These are phyloP conservation scores for Stagonosporopsis rhizophila DNA, from an alignment of 2,329 filamentous ascomycete genomes.

Conservation along the genomic window DNA sequence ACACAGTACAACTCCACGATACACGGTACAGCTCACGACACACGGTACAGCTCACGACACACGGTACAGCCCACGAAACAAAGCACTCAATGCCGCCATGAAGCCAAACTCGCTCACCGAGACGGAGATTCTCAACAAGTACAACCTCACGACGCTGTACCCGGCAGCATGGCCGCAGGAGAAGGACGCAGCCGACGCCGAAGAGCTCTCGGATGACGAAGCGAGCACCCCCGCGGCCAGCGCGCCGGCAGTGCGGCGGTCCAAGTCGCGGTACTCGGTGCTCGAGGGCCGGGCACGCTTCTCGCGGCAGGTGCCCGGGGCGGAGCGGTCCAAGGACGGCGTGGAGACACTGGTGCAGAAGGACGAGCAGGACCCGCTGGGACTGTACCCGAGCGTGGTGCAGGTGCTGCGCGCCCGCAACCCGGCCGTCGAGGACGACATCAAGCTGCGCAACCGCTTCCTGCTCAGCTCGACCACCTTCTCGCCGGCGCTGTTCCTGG, in stretches of 20 bases:
- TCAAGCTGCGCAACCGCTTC: slow-evolving; percentile 84
- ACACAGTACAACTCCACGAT: too few relatives aligned
- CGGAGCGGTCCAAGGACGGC: slow-evolving; percentile 71
- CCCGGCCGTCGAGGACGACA: slow-evolving; percentile 83
- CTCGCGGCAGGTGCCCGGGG: slow-evolving; percentile 71
- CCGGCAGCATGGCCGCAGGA: slow-evolving; percentile 87
- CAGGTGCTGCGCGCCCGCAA: slow-evolving; percentile 78
- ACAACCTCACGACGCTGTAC: slow-evolving; percentile 79
- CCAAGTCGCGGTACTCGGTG: slow-evolving; percentile 83
- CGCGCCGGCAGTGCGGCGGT: slow-evolving; percentile 55
- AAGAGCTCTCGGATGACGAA: slow-evolving; percentile 62
- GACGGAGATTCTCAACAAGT: slow-evolving; percentile 83
- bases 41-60: too few relatives aligned
- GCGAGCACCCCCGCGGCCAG: slow-evolving; percentile 20
- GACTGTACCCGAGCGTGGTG: slow-evolving; percentile 86
- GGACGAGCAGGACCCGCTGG: slow-evolving; percentile 91
- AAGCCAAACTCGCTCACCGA: slow-evolving; percentile 59
- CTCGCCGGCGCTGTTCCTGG: slow-evolving; percentile 88
- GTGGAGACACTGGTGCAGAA: slow-evolving; percentile 82
- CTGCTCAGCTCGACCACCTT: slow-evolving; percentile 95
- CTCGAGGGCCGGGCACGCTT: slow-evolving; percentile 78
- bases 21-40: too few relatives aligned
- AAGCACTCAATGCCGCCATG: slow-evolving; percentile 28
- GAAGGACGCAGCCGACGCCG: slow-evolving; percentile 72
- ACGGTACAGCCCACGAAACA: too few relatives aligned